Evolutionary conservation across 2,329 filamentous ascomycete genomes (phyloP).

Genomic region (Aspergillus sp.): DNA sequence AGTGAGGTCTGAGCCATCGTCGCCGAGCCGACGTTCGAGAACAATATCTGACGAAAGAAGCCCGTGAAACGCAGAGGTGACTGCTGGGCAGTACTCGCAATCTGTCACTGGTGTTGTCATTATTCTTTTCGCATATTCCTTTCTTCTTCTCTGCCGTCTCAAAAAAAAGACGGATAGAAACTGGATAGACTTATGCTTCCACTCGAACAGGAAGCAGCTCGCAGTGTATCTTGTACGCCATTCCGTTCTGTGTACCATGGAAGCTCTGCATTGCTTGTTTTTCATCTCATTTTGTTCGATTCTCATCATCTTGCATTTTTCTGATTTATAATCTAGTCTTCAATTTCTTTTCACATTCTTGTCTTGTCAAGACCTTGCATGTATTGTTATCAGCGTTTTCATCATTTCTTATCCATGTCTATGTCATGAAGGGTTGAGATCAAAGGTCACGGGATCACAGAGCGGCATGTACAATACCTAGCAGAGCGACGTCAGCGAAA

Average conservation of each 20-base stretch:
- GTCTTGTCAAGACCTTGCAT: slow-evolving; percentile 1
- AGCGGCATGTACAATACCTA: slow-evolving; percentile 16
- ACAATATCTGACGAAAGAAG: slow-evolving; percentile 12
- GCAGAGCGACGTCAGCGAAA: slow-evolving; percentile 9
- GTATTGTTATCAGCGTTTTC: slow-evolving; percentile 13
- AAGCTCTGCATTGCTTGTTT: not conserved
- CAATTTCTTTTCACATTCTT: not conserved
- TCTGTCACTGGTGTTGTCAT: not conserved
- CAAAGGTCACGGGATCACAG: slow-evolving; percentile 6
- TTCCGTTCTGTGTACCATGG: not conserved
- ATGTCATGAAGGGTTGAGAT: slow-evolving; percentile 5
- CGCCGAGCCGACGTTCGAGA: not conserved
- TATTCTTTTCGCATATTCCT: slow-evolving; percentile 1
- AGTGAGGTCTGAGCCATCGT: not conserved
- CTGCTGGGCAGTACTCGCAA: slow-evolving; percentile 23
- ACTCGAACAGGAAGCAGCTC: not conserved
- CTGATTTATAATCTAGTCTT: not conserved
- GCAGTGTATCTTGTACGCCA: not conserved
- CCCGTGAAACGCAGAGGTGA: slow-evolving; percentile 8
- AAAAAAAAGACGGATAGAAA: slow-evolving; percentile 18
- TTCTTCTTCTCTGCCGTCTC: slow-evolving; percentile 14
- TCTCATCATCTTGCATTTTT: not conserved
- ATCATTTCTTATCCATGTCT: not conserved
- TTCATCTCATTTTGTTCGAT: not conserved
- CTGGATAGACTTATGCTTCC: slow-evolving; percentile 15